Percentiles rank a stretch among this genome's conserved stretches.
Evolutionary conservation across 805 yeast species (phyloP).

Genomic region (Kuraishia ogatae): DNA sequence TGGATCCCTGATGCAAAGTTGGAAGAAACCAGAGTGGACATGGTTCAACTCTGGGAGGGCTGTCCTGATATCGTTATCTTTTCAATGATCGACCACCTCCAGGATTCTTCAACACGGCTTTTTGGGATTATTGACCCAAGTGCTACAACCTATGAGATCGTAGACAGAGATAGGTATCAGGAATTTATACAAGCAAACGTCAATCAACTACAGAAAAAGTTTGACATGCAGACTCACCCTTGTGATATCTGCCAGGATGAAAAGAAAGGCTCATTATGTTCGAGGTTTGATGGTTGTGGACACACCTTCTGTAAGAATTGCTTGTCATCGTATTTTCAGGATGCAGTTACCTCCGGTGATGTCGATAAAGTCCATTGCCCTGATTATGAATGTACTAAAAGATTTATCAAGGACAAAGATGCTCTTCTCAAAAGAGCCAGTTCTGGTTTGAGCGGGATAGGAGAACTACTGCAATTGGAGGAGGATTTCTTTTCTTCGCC

Average conservation of each 20-base stretch:
- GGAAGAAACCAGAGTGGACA: constrained; percentile 7
- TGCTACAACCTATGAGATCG: constrained; percentile 2
- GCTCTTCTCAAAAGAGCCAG: constrained; percentile 1
- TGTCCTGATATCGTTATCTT: constrained; percentile 30
- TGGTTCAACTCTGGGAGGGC: constrained; percentile 26
- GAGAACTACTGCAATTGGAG: constrained; percentile 24
- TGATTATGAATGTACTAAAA: constrained; percentile 36
- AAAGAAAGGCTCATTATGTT: constrained; percentile 34
- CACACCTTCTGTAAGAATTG: constrained; percentile 44
- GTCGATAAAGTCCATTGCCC: constrained; percentile 51
- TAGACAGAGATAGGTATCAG: constrained; percentile 4
- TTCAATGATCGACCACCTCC: constrained; percentile 31
- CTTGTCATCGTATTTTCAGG: constrained; percentile 29
- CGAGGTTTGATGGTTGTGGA: constrained; percentile 30
- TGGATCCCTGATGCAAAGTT: constrained; percentile 21
- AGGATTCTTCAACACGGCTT: constrained; percentile 11
- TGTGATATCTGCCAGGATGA: constrained; percentile 53
- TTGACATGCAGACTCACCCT: constrained; percentile 27
- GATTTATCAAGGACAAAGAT: constrained; percentile 5
- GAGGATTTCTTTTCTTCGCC: constrained; percentile 30
- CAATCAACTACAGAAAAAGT: constrained; percentile 16
- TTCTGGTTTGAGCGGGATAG: constrained; percentile 10
- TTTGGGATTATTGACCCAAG: constrained; percentile 9
- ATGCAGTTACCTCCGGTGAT: constrained; percentile 37
- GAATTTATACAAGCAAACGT: constrained; percentile 14